Evolutionary conservation across 345 rosid species (phyloP), one percentile per base, ranked within the genome.

Genomic region (Aquilaria yunnanensis): DNA sequence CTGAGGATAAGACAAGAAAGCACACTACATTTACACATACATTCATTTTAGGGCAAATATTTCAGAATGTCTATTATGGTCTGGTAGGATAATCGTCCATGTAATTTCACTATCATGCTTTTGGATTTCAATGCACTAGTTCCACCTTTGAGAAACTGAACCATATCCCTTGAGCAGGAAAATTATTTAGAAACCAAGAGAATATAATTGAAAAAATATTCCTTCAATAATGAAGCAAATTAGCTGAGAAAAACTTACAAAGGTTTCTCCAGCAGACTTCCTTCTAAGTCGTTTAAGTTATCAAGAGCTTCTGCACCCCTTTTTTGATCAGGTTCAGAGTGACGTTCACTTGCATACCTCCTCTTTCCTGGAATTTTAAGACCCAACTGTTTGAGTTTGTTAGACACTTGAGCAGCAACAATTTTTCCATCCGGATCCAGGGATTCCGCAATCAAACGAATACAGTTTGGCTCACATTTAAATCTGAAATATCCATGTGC

Each of bases 301-400:
- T 52, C 70, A 67, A 63, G 66, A 56, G 59, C 66, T 73, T 45
- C 72, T 70, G 64, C 73, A 43, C 43, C 81, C 10, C 47, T 62
- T 32, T 61, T 70, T 59, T 68, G 75, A 56, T 70, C 71, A 67
- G 64, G 51, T 63, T 32, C 47, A 57, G 76, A 45, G 63, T 43
- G 62, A 60, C 71, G 49, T 60, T 61, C 70, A 54, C 65, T 78
- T 45, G 16, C 55, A 31, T 23, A 10, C 76, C 86, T 83, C 84
- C 81, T 90, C 80, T 66, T 78, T 68, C 75, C 67, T 43, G 69
- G 76, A 54, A 70, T 56, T 65, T 60, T 60, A 54, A 90, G 70
- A 68, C 95, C 99, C 37, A 90, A 78, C 74, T 85, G 85, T 77
- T 90, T 94, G 61, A 94, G 97, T 81, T 82, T 94, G 77, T 85